phyloP scores from a whole-genome alignment of 306 rosid species.

The Cucumis melo region DNA sequence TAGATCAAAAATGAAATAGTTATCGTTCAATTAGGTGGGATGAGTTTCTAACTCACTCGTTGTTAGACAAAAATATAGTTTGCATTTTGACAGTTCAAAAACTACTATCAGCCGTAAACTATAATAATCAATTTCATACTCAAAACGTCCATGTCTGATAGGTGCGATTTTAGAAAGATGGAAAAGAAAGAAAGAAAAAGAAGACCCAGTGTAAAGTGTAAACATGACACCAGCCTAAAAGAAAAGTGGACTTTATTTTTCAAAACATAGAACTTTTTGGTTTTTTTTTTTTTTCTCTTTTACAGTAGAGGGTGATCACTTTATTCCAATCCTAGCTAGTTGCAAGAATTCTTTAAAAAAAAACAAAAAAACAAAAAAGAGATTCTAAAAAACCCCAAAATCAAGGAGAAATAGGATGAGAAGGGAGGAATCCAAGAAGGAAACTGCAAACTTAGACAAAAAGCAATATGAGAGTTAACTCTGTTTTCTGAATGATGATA shows the following conservation, averaged over 20 bases:
- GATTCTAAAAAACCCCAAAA: conserved; percentile 2
- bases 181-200: not conserved
- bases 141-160: too few relatives aligned
- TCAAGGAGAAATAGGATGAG: not conserved
- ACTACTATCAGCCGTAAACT: too few relatives aligned
- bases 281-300: too few relatives aligned
- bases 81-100: too few relatives aligned
- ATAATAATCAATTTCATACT: too few relatives aligned
- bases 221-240: not conserved
- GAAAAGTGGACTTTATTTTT: not conserved
- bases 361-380: not conserved
- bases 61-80: too few relatives aligned
- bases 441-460: not conserved
- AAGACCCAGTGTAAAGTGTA: not conserved
- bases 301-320: not conserved
- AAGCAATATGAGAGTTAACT: not conserved
- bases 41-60: too few relatives aligned
- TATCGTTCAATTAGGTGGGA: too few relatives aligned
- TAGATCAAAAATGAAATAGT: too few relatives aligned
- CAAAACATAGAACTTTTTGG: not conserved
- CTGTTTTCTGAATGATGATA: not conserved
- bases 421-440: conserved; percentile 1
- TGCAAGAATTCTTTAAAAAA: not conserved
- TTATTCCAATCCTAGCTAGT: not conserved
- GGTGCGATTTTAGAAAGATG: too few relatives aligned